Evolutionary conservation across 352 stramenopile species (phyloP).

Genomic region (Phytopythium aichiense): DNA sequence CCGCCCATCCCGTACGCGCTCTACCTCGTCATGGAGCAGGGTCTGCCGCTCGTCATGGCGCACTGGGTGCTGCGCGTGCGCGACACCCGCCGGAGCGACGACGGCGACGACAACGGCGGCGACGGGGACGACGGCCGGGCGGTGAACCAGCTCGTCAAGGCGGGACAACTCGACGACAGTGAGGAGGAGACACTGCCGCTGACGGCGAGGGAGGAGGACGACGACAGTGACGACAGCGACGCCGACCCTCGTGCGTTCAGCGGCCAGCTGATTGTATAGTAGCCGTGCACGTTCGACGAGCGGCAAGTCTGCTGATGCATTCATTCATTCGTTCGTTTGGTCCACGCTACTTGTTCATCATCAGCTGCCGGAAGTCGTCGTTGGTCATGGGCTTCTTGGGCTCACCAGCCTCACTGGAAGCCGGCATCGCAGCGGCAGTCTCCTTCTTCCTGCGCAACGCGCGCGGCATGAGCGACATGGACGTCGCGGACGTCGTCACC

Average conservation of each 20-base stretch:
- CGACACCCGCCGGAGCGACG: not conserved
- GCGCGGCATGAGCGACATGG: constrained; percentile 43
- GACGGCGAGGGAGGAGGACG: constrained; percentile 1
- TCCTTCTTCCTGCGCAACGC: constrained; percentile 24
- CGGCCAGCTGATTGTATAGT: constrained; percentile 4
- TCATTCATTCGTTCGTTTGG: not conserved
- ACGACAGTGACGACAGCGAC: constrained; percentile 1
- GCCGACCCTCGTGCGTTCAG: not conserved
- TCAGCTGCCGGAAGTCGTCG: constrained; percentile 63
- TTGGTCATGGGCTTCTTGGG: constrained; percentile 51
- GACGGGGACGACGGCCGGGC: not conserved
- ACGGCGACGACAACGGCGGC: not conserved
- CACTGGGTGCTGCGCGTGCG: constrained; percentile 17
- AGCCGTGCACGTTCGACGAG: not conserved
- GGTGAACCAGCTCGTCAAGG: not conserved
- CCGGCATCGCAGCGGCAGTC: not conserved
- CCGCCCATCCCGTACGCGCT: constrained; percentile 55
- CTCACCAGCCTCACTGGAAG: not conserved
- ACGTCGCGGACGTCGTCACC: constrained; percentile 18
- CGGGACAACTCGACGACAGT: not conserved
- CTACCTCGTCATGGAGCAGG: constrained; percentile 55
- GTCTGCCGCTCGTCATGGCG: constrained; percentile 42
- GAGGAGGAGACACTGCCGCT: not conserved
- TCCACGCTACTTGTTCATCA: constrained; percentile 34
- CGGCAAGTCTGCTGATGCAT: not conserved